Percentiles rank a stretch among this genome's conserved stretches.
These are phyloP conservation scores for Schwanniomyces occidentalis DNA, from an alignment of 805 yeast species.

Conservation along the genomic window DNA sequence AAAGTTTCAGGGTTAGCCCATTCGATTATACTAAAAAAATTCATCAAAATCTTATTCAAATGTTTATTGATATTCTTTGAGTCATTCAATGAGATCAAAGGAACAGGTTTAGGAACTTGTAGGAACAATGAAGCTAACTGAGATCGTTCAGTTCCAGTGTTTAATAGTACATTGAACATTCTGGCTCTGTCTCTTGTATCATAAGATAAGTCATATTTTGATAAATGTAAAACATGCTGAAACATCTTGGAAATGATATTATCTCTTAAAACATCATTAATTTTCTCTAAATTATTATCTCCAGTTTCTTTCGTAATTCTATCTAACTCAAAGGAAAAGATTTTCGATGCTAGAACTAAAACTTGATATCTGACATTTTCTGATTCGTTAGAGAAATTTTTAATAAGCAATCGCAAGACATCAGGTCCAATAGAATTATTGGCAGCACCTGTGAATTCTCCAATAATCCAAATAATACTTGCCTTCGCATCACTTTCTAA, in stretches of 20 bases:
- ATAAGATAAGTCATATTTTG: slow-evolving; percentile 70
- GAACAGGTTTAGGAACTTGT: slow-evolving; percentile 76
- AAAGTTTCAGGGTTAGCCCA: slow-evolving; percentile 45
- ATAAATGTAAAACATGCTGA: slow-evolving; percentile 58
- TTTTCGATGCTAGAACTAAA: slow-evolving; percentile 71
- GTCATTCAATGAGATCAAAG: slow-evolving; percentile 36
- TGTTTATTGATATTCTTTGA: slow-evolving; percentile 11
- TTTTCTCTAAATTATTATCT: slow-evolving; percentile 11
- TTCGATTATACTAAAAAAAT: slow-evolving; percentile 31
- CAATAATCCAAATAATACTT: slow-evolving; percentile 86
- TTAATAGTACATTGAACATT: slow-evolving; percentile 61
- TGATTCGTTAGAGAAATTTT: slow-evolving; percentile 53
- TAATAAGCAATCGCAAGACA: slow-evolving; percentile 59
- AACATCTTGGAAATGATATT: slow-evolving; percentile 50
- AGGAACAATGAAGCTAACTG: slow-evolving; percentile 69
- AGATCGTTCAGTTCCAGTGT: slow-evolving; percentile 39
- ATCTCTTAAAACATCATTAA: slow-evolving; percentile 11
- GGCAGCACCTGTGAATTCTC: slow-evolving; percentile 61
- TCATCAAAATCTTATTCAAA: slow-evolving; percentile 8
- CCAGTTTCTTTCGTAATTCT: slow-evolving; percentile 24
- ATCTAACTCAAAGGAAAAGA: slow-evolving; percentile 57
- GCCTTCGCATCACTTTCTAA: slow-evolving; percentile 62
- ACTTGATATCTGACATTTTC: slow-evolving; percentile 68
- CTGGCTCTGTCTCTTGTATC: slow-evolving; percentile 88
- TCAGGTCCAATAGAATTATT: slow-evolving; percentile 65